Conservation (phyloP, 768 basidiomycete species). For the Antrodiella citrinella region DNA sequence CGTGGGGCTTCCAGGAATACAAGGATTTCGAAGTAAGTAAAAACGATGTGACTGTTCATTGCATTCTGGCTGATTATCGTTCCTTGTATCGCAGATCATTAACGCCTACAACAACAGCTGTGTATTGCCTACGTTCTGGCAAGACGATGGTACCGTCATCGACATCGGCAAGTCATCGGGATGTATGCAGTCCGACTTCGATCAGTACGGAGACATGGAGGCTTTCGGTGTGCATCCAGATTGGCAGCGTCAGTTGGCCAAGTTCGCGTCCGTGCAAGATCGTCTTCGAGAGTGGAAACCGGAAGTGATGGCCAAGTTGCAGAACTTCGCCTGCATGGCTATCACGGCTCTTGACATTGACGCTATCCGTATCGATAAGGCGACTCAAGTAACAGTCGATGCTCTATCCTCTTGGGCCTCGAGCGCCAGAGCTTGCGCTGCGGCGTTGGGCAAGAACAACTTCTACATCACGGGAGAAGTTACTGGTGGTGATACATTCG, state of each 20-base stretch:
- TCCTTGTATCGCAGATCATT: slow-evolving; percentile 50
- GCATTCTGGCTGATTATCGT: background rate
- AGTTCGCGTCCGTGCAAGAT: slow-evolving; percentile 95
- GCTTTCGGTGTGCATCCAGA: slow-evolving; percentile 95
- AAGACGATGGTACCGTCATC: slow-evolving; percentile 61
- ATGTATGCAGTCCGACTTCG: slow-evolving; percentile 79
- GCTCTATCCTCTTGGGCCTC: slow-evolving; percentile 73
- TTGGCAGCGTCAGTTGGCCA: slow-evolving; percentile 90
- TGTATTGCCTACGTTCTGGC: slow-evolving; percentile 71
- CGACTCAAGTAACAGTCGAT: slow-evolving; percentile 83
- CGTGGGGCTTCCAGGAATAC: slow-evolving; percentile 85
- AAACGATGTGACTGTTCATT: too few species aligned
- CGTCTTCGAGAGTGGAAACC: slow-evolving; percentile 91
- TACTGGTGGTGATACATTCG: slow-evolving; percentile 89
- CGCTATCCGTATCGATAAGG: slow-evolving; percentile 92
- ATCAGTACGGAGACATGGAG: slow-evolving; percentile 95
- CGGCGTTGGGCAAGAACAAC: slow-evolving; percentile 65
- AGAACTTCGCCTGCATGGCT: slow-evolving; percentile 75
- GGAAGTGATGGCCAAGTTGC: slow-evolving; percentile 67
- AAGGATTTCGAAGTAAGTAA: slow-evolving; percentile 65
- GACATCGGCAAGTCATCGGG: slow-evolving; percentile 50
- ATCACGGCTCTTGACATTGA: slow-evolving; percentile 87
- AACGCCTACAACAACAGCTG: slow-evolving; percentile 75
- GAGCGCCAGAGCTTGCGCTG: slow-evolving; percentile 68
- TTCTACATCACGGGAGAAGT: slow-evolving; percentile 92